Evolutionary conservation across 2,329 filamentous ascomycete genomes (phyloP).

Genomic region (Hymenoscyphus occultus): DNA sequence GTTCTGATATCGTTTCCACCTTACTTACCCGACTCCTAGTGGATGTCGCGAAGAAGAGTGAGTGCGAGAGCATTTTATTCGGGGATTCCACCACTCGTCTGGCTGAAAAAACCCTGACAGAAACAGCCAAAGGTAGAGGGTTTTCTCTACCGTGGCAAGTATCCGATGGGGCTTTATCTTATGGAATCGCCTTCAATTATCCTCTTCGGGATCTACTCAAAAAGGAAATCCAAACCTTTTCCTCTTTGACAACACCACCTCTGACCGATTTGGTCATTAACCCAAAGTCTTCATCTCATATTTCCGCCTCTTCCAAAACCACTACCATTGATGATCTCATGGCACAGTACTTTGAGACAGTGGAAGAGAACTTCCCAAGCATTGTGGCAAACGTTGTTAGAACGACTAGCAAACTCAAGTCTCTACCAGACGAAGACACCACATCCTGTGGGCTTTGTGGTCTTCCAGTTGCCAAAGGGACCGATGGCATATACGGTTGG

Average conservation of each 20-base stretch:
- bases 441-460: conserved; percentile 64
- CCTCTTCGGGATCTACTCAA: conserved; percentile 82
- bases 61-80: conserved; percentile 71
- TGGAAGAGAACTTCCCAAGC: conserved; percentile 82
- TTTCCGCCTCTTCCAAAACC: conserved; percentile 50
- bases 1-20: conserved; percentile 68
- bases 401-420: conserved; percentile 77
- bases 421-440: conserved; percentile 38
- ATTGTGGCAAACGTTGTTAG: conserved; percentile 95
- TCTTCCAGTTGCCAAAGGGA: conserved; percentile 60
- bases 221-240: conserved; percentile 72
- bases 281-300: conserved; percentile 36
- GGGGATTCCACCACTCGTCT: conserved; percentile 85
- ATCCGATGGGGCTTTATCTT: conserved; percentile 59
- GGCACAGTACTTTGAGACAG: conserved; percentile 80
- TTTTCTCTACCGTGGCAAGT: conserved; percentile 79
- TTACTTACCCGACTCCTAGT: conserved; percentile 71
- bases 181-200: conserved; percentile 56
- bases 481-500: conserved; percentile 60
- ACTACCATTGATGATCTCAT: conserved; percentile 90
- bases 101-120: conserved; percentile 79
- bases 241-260: conserved; percentile 50
- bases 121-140: conserved; percentile 88
- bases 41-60: conserved; percentile 54
- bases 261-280: conserved; percentile 49